Evolutionary conservation across 192 early-diverging fungal species (phyloP), one percentile per base, ranked within the genome.

Genomic region (Pilaira anomala): DNA sequence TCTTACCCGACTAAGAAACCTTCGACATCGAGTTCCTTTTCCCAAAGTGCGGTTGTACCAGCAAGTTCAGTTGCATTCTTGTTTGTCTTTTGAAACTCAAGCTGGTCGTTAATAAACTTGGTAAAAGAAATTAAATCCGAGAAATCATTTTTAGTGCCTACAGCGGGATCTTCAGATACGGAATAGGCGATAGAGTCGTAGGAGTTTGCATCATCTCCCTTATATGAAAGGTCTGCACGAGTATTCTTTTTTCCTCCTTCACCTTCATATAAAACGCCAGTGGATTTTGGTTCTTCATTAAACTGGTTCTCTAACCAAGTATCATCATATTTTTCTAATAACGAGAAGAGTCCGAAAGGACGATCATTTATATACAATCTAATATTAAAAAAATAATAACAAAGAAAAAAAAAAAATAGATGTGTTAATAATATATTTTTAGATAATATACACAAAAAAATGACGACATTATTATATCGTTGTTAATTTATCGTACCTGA

Each of bases 1-100:
- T 16, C 21, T 63, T 67, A 72, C 71, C 66, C 63, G 25, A 24
- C 55, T 18, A 72, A 45, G n/a, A 72, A 72, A 3, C 60, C 61
- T 13, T 72, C 29, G 0, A 72, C 71, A 36, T 72, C 61, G 25
- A 72, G 29, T 22, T 46, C 14, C 7, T 60, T 52, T 33, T 60
- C 42, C 71, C 71, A 73, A 9, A 36, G 4, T 36, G 5, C 6
- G 11, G 33, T 36, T 9, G 33, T 36, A 36, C 33, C 7, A 36
- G 1, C 33, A 6, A 36, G 6, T 26, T 22, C 36, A 7, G 48
- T 24, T 2, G 39, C 39, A 18, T 28, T 44, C 1, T 53, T 18
- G 9, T 26, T 21, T 28, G 30, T 1, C 2, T 30, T n/a, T 28
- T 63, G 67, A 21, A 29, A 30, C 44, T 33, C 22, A 14, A 49